phyloP scores from a whole-genome alignment of 1,139 yeast species.

The Pichiaceae sp. region DNA sequence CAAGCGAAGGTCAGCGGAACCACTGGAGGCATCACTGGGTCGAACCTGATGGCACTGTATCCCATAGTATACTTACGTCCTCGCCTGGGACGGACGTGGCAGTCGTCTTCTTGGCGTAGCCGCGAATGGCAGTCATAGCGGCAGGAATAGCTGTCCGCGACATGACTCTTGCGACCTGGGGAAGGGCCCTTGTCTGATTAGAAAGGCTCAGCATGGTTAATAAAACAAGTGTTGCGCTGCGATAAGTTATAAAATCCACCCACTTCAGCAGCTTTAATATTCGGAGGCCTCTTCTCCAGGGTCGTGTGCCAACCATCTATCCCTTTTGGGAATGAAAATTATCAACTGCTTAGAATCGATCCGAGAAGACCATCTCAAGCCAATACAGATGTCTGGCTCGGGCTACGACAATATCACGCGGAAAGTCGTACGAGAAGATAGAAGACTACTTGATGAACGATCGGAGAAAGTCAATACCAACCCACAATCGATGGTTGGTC shows the following conservation, averaged over 20 bases:
- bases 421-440: constrained; percentile 58
- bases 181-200: constrained; percentile 7
- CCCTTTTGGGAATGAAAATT: too few relatives aligned
- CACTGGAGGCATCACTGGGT: too few relatives aligned
- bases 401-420: constrained; percentile 68
- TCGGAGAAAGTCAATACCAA: constrained; percentile 39
- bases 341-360: too few relatives aligned
- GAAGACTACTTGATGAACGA: constrained; percentile 34
- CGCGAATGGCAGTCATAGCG: neutral
- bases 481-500: constrained; percentile 68
- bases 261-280: too few relatives aligned
- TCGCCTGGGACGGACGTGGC: constrained; percentile 7
- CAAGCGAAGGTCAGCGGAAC: too few relatives aligned
- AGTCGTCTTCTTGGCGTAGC: constrained; percentile 3
- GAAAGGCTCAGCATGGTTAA: constrained; percentile 14
- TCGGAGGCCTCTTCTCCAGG: too few relatives aligned
- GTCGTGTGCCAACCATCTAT: too few relatives aligned
- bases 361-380: too few relatives aligned
- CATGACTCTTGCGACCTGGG: constrained; percentile 9
- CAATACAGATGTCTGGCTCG: constrained; percentile 25
- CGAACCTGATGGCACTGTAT: too few relatives aligned
- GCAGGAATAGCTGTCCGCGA: constrained; percentile 16
- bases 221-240: neutral
- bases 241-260: neutral
- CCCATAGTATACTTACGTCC: constrained; percentile 2